Evolutionary conservation across 106 monocot genomes (phyloP), one percentile per base, ranked within the genome.

Genomic region (Agapanthus africanus): DNA sequence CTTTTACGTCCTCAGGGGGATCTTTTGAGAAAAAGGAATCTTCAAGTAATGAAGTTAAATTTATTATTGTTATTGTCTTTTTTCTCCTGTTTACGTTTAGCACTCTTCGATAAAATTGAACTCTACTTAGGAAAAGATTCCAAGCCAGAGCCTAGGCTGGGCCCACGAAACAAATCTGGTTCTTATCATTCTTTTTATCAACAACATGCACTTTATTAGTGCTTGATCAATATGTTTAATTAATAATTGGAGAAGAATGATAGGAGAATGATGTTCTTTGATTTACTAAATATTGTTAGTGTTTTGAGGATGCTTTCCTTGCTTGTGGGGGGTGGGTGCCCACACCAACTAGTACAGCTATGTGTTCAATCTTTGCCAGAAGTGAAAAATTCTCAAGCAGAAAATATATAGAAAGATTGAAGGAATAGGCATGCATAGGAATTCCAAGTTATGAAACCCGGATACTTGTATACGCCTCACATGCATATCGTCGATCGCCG

Each of bases 301-400:
- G 56, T 59, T 40, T 74, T 2, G n/a, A 21, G 50, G 9, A 50
- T 64, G 64, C 64, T 64, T 39, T 39, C 64, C 64, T 64, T 64
- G 38, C 31, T 64, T 64, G 64, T 35, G 64, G 64, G 64, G 64
- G 38, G 64, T 22, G 64, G 36, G 64, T 35, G 7, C 22, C 21
- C 64, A 64, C 56, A 28, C 28, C 56, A 56, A 56, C 10, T 35
- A 61, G 9, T 59, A 32, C 23, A 59, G 27, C 23, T 59, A 59
- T 47, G 13, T 19, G 19, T 15, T 15, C 46, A 56, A 56, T 22
- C 56, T 56, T 56, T 56, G n/a, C n/a, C n/a, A n/a, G n/a, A n/a
- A n/a, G n/a, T n/a, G n/a, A n/a, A n/a, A n/a, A n/a, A n/a, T n/a
- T n/a, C n/a, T n/a, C n/a, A n/a, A 22, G 18, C 56, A 56, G 56